Evolutionary conservation across 108 stramenopile species (phyloP).

Genomic region (Craspedostauros australis): DNA sequence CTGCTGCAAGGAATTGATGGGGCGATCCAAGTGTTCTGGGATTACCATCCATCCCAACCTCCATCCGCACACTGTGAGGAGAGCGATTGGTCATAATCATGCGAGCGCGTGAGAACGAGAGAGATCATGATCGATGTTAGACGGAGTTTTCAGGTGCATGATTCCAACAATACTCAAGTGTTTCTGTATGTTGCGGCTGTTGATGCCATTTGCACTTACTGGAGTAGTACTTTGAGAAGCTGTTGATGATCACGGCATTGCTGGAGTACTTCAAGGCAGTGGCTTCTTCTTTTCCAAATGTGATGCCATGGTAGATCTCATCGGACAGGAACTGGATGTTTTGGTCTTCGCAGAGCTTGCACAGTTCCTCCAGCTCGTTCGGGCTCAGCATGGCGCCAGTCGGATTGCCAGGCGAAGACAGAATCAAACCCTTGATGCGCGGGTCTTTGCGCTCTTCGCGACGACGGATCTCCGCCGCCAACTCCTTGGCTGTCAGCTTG

Average conservation of each 20-base stretch:
- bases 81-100: constrained; percentile 1
- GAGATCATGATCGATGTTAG: not conserved
- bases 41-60: constrained; percentile 89
- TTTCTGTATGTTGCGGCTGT: no score
- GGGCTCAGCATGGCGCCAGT: constrained; percentile 84
- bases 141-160: not conserved
- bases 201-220: no score
- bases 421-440: constrained; percentile 74
- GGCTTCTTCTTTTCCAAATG: constrained; percentile 74
- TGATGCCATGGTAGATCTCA: constrained; percentile 94
- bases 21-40: constrained; percentile 54
- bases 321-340: constrained; percentile 84
- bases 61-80: constrained; percentile 84
- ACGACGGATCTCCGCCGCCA: constrained; percentile 42
- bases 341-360: constrained; percentile 69
- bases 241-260: constrained; percentile 83
- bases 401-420: constrained; percentile 81
- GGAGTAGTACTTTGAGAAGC: constrained; percentile 91
- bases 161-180: not conserved
- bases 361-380: constrained; percentile 70
- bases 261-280: constrained; percentile 70
- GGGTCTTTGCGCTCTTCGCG: constrained; percentile 26
- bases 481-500: constrained; percentile 77
- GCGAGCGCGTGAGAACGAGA: not conserved
- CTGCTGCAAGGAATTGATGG: constrained; percentile 81